Conservation (phyloP, 257 asterid species). For the Jaltomata sinuosa region DNA sequence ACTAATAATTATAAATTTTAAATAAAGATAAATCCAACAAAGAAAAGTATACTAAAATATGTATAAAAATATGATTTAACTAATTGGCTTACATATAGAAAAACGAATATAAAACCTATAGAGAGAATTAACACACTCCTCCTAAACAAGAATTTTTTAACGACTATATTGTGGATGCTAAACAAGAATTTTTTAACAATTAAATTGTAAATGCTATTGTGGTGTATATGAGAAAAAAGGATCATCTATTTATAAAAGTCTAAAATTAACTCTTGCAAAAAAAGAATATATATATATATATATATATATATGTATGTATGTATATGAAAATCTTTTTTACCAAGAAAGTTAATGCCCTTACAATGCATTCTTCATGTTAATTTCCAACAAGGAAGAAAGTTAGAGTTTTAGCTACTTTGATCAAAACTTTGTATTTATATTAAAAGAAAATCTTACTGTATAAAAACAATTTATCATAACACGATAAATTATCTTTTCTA, state of each 20-base stretch:
- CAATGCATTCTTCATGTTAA: background rate
- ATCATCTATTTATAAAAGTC: background rate
- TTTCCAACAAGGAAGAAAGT: background rate
- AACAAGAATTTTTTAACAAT: no score
- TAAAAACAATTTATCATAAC: background rate
- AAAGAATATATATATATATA: no score
- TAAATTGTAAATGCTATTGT: background rate
- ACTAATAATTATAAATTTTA: background rate
- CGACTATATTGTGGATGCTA: background rate
- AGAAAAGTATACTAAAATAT: background rate
- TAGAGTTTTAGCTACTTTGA: background rate
- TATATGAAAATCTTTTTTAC: no score
- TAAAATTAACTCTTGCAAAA: no score
- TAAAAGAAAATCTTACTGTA: background rate
- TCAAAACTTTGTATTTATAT: no score
- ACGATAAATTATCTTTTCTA: background rate
- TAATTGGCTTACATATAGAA: background rate
- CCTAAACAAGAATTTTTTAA: background rate
- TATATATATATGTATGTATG: no score
- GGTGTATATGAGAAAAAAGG: background rate
- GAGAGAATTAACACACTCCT: background rate
- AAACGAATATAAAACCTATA: background rate
- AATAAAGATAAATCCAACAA: background rate
- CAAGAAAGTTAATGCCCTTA: background rate
- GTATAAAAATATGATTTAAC: background rate